Evolutionary conservation across 1,284 basidiomycete species (phyloP).

Genomic region (Porodaedalea pini): DNA sequence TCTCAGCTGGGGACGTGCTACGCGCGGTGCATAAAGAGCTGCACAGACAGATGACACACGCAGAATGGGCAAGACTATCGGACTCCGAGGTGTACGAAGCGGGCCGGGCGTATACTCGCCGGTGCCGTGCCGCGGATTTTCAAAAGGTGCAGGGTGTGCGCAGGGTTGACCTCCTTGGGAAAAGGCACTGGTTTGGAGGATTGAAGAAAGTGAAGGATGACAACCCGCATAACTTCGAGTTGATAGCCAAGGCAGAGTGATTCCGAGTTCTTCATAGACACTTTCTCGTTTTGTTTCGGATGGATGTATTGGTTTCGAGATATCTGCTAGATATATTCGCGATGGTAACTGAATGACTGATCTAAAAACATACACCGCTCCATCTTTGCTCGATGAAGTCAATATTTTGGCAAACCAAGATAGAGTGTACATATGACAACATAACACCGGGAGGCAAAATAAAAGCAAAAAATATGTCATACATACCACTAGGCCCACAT

Average conservation of each 20-base stretch:
- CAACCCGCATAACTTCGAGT: slow-evolving; percentile 10
- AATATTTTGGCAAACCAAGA: no score
- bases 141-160: slow-evolving; percentile 13
- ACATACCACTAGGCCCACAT: slow-evolving; percentile 40
- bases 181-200: slow-evolving; percentile 17
- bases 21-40: not conserved
- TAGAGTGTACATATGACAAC: no score
- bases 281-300: not conserved
- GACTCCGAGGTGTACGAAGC: not conserved
- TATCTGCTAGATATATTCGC: no score
- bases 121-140: slow-evolving; percentile 11
- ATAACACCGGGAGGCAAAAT: no score
- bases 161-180: slow-evolving; percentile 16
- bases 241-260: slow-evolving; percentile 10
- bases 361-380: no score
- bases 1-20: slow-evolving; percentile 12
- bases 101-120: slow-evolving; percentile 14
- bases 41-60: slow-evolving; percentile 13
- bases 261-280: not conserved
- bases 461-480: no score
- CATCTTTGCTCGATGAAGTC: no score
- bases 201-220: slow-evolving; percentile 8
- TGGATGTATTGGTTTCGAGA: not conserved
- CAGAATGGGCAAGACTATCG: slow-evolving; percentile 14
- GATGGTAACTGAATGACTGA: no score